Conservation (phyloP, 2,329 filamentous ascomycete genomes). For the Chrysoporthe austroafricana region DNA sequence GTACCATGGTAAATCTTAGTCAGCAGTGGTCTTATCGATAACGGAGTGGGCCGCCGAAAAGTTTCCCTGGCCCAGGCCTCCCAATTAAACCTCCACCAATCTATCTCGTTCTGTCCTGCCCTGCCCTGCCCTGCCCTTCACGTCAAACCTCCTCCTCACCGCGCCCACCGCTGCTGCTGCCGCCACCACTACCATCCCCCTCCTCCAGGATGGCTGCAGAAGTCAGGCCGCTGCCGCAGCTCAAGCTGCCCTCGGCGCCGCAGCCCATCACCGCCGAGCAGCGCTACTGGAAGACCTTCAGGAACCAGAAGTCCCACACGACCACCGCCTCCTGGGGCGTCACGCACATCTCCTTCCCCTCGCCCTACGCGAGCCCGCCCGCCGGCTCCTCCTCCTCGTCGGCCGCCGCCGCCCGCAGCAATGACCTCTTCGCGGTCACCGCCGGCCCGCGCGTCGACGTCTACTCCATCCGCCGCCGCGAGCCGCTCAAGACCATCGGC, state of each 20-base stretch:
- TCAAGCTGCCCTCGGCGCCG: conserved; percentile 83
- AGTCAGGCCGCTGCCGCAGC: conserved; percentile 76
- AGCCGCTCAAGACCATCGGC: conserved; percentile 90
- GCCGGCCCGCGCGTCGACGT: conserved; percentile 91
- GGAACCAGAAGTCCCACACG: conserved; percentile 85
- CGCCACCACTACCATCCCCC: background rate
- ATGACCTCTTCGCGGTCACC: conserved; percentile 88
- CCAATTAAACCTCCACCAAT: background rate
- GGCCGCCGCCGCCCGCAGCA: conserved; percentile 52
- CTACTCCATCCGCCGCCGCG: conserved; percentile 88
- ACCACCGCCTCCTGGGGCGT: conserved; percentile 89
- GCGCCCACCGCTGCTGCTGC: too few relatives aligned
- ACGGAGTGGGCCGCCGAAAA: conserved; percentile 22
- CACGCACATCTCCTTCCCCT: conserved; percentile 82
- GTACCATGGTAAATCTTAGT: background rate
- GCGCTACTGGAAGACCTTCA: conserved; percentile 94
- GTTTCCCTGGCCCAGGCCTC: conserved; percentile 19
- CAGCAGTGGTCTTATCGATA: conserved; percentile 15
- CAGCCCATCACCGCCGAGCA: conserved; percentile 88
- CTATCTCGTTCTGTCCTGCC: background rate
- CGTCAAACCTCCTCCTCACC: conserved; percentile 11
- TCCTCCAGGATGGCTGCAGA: conserved; percentile 76
- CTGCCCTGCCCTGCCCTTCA: background rate
- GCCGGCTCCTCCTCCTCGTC: conserved; percentile 44
- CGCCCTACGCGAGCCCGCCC: conserved; percentile 41